These are phyloP conservation scores for Leccinum subtestaceum DNA, from an alignment of 768 basidiomycete genomes.

Conservation along the genomic window DNA sequence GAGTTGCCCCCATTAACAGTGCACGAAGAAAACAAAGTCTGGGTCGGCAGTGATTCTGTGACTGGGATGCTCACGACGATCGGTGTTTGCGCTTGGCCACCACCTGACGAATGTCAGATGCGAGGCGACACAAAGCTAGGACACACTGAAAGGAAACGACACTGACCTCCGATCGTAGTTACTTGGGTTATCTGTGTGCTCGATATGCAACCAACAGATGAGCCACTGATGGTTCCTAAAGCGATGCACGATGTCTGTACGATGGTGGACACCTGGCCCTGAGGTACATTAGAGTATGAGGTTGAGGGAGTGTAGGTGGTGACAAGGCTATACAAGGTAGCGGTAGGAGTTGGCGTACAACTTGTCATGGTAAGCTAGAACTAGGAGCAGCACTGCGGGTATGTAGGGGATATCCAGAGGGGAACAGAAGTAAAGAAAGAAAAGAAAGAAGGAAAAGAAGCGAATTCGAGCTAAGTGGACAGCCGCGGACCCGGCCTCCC, in stretches of 20 bases:
- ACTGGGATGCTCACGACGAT: constrained; percentile 37
- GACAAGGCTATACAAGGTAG: constrained; percentile 39
- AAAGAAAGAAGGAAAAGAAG: neutral
- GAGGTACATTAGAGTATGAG: constrained; percentile 35
- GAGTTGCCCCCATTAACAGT: constrained; percentile 6
- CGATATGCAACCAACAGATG: constrained; percentile 30
- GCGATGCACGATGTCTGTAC: constrained; percentile 32
- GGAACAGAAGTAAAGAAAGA: neutral
- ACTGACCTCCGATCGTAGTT: constrained; percentile 37
- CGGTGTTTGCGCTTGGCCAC: constrained; percentile 38
- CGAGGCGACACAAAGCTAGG: neutral
- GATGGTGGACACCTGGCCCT: constrained; percentile 33
- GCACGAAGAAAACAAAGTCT: constrained; percentile 44
- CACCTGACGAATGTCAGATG: constrained; percentile 19
- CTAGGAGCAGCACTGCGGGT: neutral
- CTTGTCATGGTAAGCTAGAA: constrained; percentile 24
- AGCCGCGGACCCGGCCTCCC: neutral
- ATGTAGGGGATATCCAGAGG: neutral
- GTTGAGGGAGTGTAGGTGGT: constrained; percentile 36
- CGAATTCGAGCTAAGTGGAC: neutral
- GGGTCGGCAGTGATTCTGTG: constrained; percentile 28
- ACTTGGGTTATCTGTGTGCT: constrained; percentile 27
- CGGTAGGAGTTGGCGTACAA: constrained; percentile 43
- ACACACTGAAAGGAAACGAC: neutral
- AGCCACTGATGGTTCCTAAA: constrained; percentile 26